Conservation (phyloP, 2,329 filamentous ascomycete species). For the Aspergillus floridensis region DNA sequence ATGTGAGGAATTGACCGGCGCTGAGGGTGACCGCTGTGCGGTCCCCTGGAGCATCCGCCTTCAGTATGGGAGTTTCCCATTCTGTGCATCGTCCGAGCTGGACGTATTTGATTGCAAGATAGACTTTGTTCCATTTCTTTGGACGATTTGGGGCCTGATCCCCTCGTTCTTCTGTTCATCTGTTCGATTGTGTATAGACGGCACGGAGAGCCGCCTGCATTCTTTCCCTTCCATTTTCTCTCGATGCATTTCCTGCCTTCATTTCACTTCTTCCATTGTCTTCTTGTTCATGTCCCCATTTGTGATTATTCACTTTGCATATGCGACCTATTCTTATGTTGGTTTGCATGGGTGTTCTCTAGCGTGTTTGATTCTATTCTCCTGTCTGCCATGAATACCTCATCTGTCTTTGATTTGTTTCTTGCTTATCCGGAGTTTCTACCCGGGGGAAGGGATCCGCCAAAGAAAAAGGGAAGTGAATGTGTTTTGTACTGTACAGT, state of each 20-base stretch:
- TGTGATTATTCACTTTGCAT: conserved; percentile 8
- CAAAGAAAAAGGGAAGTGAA: conserved; percentile 1
- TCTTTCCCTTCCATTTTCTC: not conserved
- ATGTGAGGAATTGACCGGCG: not conserved
- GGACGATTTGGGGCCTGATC: not conserved
- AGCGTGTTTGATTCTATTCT: not conserved
- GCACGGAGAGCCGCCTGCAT: too few species aligned
- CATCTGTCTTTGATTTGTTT: not conserved
- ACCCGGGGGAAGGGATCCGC: not conserved
- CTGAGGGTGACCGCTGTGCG: conserved; percentile 16
- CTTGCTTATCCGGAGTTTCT: not conserved
- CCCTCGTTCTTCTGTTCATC: too few species aligned
- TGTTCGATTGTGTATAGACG: too few species aligned
- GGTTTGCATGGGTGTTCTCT: not conserved
- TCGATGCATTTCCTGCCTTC: too few species aligned
- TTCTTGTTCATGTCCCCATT: not conserved
- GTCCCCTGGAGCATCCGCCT: conserved; percentile 8
- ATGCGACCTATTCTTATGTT: not conserved
- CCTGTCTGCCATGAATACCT: conserved; percentile 6
- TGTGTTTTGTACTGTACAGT: conserved; percentile 7
- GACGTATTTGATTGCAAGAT: conserved; percentile 12
- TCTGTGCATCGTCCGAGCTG: conserved; percentile 8
- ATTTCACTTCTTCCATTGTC: not conserved
- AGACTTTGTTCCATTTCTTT: conserved; percentile 3
- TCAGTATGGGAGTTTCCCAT: not conserved